These are phyloP conservation scores for Quercus phellos DNA, from an alignment of 331 rosid species.

Conservation along the genomic window DNA sequence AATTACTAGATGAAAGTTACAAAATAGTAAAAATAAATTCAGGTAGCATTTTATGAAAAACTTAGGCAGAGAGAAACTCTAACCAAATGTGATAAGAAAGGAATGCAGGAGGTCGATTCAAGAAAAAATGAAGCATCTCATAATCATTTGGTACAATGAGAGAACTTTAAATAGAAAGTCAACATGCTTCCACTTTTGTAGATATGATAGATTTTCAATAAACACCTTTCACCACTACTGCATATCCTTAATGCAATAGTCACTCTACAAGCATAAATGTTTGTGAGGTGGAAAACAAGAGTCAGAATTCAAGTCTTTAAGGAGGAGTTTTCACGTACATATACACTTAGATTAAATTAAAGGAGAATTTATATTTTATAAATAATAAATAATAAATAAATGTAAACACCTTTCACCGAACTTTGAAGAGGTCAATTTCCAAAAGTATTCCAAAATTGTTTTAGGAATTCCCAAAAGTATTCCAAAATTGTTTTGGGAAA, in stretches of 20 bases:
- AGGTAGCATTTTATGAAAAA: neutral
- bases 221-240: too few relatives aligned
- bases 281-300: accelerated
- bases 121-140: too few relatives aligned
- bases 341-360: accelerated
- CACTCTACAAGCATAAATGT: too few relatives aligned
- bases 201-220: too few relatives aligned
- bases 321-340: accelerated
- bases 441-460: neutral
- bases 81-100: too few relatives aligned
- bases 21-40: neutral
- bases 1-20: neutral
- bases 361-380: too few relatives aligned
- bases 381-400: too few relatives aligned
- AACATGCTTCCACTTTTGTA: too few relatives aligned
- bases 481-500: neutral
- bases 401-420: too few relatives aligned
- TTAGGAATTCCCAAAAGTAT: too few relatives aligned
- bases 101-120: too few relatives aligned
- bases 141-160: neutral
- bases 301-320: accelerated
- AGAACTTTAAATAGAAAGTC: neutral
- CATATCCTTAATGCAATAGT: accelerated
- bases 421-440: too few relatives aligned
- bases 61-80: neutral